phyloP scores from a whole-genome alignment of 129 eudicot genomes.

The Artemisia annua region DNA sequence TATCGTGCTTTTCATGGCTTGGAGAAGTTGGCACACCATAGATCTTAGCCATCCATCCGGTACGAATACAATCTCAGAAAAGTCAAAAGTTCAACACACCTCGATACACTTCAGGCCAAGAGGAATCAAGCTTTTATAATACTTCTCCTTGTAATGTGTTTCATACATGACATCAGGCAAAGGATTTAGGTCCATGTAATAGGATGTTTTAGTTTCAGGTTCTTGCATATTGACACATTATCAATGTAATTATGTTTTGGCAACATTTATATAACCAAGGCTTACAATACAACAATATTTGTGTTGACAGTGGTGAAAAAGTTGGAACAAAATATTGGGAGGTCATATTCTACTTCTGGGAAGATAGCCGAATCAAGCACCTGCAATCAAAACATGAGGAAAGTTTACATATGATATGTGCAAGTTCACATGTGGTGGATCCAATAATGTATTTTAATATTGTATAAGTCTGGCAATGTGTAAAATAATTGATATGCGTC shows the following conservation, averaged over 20 bases:
- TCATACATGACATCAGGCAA: conserved; percentile 66
- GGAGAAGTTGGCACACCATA: conserved; percentile 45
- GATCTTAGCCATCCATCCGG: conserved; percentile 18
- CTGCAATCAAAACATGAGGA: conserved; percentile 38
- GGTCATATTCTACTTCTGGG: conserved; percentile 80
- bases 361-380: conserved; percentile 82
- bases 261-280: conserved; percentile 1
- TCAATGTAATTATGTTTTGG: background rate
- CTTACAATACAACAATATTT: too few relatives aligned
- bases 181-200: conserved; percentile 86
- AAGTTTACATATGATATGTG: background rate
- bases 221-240: background rate
- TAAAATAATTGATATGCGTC: too few relatives aligned
- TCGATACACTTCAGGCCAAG: conserved; percentile 78
- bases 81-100: conserved; percentile 37
- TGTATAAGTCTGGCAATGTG: too few relatives aligned
- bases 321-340: conserved; percentile 97
- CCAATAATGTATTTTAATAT: too few relatives aligned
- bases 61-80: background rate
- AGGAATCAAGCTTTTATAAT: conserved; percentile 63
- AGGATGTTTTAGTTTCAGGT: background rate
- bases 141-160: conserved; percentile 70
- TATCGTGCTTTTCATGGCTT: too few relatives aligned
- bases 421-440: too few relatives aligned
- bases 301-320: conserved; percentile 60